Percentiles rank a stretch among this genome's conserved stretches.
phyloP scores from a whole-genome alignment of 441 rosid species.

The Populus hybrid region DNA sequence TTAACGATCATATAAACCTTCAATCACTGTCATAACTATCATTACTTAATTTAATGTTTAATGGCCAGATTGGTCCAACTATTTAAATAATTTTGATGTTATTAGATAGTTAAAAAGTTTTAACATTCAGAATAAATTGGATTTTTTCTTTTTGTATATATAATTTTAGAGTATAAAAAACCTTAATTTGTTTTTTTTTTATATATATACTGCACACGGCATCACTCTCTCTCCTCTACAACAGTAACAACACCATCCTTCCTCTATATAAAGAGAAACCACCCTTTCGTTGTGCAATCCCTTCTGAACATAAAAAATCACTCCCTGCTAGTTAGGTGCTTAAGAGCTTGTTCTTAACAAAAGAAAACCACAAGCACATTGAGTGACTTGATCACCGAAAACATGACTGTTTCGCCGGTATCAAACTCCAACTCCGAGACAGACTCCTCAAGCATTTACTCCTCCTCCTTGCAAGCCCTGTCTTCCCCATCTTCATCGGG shows the following conservation, averaged over 20 bases:
- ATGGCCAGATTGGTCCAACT: too few relatives aligned
- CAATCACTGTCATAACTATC: too few relatives aligned
- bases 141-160: too few relatives aligned
- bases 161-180: neutral
- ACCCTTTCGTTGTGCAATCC: neutral
- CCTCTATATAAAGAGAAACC: neutral
- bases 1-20: too few relatives aligned
- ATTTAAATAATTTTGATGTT: too few relatives aligned
- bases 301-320: neutral
- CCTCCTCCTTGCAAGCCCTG: conserved; percentile 7
- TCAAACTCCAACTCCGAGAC: conserved; percentile 11
- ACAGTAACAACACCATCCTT: neutral
- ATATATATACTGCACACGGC: neutral
- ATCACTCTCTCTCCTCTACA: neutral
- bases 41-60: too few relatives aligned
- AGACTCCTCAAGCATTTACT: conserved; percentile 14
- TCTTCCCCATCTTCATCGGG: conserved; percentile 15
- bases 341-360: neutral
- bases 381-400: neutral
- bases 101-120: too few relatives aligned
- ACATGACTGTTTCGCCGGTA: conserved; percentile 1
- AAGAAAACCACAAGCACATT: too few relatives aligned
- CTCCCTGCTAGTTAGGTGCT: neutral
- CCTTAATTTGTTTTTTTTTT: too few relatives aligned
- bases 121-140: too few relatives aligned